phyloP scores from a whole-genome alignment of 164 flowering plant genomes.

The Aristolochia contorta region DNA sequence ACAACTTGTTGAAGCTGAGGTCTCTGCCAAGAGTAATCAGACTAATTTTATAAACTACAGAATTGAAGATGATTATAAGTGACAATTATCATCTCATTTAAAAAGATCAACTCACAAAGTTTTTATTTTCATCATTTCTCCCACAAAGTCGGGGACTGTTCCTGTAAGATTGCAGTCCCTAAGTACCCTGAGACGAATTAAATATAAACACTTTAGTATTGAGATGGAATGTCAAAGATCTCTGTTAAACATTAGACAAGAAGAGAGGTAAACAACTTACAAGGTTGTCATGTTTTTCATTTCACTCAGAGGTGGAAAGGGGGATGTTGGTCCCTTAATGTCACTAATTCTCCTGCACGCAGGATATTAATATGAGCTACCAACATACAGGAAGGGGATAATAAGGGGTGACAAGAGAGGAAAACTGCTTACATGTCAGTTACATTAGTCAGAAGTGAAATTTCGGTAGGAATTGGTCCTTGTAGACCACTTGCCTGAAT shows the following conservation, averaged over 20 bases:
- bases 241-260: background rate
- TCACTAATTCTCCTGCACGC: conserved; percentile 71
- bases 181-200: conserved; percentile 29
- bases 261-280: conserved; percentile 30
- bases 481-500: conserved; percentile 54
- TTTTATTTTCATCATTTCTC: conserved; percentile 26
- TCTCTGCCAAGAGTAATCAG: conserved; percentile 32
- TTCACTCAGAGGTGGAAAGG: conserved; percentile 38
- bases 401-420: background rate
- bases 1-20: conserved; percentile 57
- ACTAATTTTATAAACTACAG: background rate
- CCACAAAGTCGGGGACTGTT: conserved; percentile 41
- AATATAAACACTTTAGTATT: background rate
- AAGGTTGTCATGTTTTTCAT: conserved; percentile 27
- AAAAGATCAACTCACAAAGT: conserved; percentile 4
- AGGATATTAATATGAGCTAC: background rate
- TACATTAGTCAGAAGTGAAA: conserved; percentile 36
- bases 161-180: conserved; percentile 59
- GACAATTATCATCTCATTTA: background rate
- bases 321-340: conserved; percentile 29
- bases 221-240: background rate
- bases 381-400: too few species aligned
- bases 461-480: conserved; percentile 58
- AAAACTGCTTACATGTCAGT: conserved; percentile 25
- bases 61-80: background rate